Evolutionary conservation across 2,329 filamentous ascomycete genomes (phyloP).

Genomic region (Cladosporium colombiae): DNA sequence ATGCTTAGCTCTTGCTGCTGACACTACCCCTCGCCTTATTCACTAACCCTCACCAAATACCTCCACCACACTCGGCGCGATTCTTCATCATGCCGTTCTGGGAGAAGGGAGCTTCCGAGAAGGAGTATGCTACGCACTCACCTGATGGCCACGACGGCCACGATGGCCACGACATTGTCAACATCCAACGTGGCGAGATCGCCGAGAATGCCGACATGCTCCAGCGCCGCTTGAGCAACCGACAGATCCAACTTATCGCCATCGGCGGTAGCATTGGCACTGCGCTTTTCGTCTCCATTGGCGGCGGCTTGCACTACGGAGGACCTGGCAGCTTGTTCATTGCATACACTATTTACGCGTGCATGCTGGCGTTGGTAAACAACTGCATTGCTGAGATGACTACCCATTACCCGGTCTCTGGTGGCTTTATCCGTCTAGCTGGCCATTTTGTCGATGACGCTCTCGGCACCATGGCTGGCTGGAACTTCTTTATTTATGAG

Average conservation of each 20-base stretch:
- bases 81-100: slow-evolving; percentile 18
- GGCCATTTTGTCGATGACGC: slow-evolving; percentile 68
- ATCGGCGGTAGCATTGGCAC: slow-evolving; percentile 40
- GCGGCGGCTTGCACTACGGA: slow-evolving; percentile 54
- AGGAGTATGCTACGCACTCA: slow-evolving; percentile 17
- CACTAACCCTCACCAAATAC: not conserved
- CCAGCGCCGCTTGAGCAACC: slow-evolving; percentile 36
- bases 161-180: slow-evolving; percentile 17
- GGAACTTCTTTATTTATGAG: slow-evolving; percentile 56
- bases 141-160: slow-evolving; percentile 15
- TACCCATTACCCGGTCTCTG: slow-evolving; percentile 62
- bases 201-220: slow-evolving; percentile 34
- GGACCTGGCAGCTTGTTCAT: slow-evolving; percentile 59
- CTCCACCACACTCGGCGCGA: not conserved
- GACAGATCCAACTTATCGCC: slow-evolving; percentile 41
- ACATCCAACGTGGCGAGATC: slow-evolving; percentile 21
- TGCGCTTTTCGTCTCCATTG: slow-evolving; percentile 51
- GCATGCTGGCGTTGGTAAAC: slow-evolving; percentile 62
- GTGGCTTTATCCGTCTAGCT: slow-evolving; percentile 65
- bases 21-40: not conserved
- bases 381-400: slow-evolving; percentile 68
- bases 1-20: not conserved
- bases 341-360: slow-evolving; percentile 59
- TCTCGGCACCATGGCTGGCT: slow-evolving; percentile 57
- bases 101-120: slow-evolving; percentile 15